Conservation (phyloP, 345 rosid species). For the Arabis alpina region DNA sequence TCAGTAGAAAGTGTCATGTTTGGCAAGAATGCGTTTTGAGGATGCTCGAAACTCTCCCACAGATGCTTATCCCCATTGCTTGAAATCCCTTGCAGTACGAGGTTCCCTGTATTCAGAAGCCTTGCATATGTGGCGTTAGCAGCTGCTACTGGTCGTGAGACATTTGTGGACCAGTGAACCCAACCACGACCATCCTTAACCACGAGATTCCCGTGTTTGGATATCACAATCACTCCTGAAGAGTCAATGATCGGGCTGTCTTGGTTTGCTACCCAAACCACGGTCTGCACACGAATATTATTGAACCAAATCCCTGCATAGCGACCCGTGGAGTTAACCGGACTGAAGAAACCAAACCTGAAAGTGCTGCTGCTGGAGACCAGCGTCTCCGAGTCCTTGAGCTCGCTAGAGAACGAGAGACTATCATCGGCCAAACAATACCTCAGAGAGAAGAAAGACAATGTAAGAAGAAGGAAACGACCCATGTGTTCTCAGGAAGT, state of each 20-base stretch:
- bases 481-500: slow-evolving; percentile 11
- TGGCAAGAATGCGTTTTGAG: slow-evolving; percentile 39
- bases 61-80: slow-evolving; percentile 7
- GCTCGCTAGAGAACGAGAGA: slow-evolving; percentile 32
- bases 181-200: slow-evolving; percentile 46
- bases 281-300: slow-evolving; percentile 18
- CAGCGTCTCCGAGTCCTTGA: slow-evolving; percentile 44
- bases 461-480: slow-evolving; percentile 28
- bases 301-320: slow-evolving; percentile 60
- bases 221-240: slow-evolving; percentile 45
- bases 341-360: slow-evolving; percentile 62
- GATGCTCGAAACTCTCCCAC: slow-evolving; percentile 64
- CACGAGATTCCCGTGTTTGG: slow-evolving; percentile 54
- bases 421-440: slow-evolving; percentile 34
- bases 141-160: slow-evolving; percentile 19
- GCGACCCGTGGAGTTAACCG: slow-evolving; percentile 42
- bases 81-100: slow-evolving; percentile 40
- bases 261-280: slow-evolving; percentile 61
- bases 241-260: slow-evolving; percentile 51
- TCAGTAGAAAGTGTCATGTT: slow-evolving; percentile 44
- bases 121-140: slow-evolving; percentile 39
- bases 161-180: slow-evolving; percentile 58
- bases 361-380: slow-evolving; percentile 39
- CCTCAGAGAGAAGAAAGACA: slow-evolving; percentile 19
- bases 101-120: slow-evolving; percentile 55